These are phyloP conservation scores for Lachnellula cervina DNA, from an alignment of 2,329 filamentous ascomycete genomes.

Conservation along the genomic window DNA sequence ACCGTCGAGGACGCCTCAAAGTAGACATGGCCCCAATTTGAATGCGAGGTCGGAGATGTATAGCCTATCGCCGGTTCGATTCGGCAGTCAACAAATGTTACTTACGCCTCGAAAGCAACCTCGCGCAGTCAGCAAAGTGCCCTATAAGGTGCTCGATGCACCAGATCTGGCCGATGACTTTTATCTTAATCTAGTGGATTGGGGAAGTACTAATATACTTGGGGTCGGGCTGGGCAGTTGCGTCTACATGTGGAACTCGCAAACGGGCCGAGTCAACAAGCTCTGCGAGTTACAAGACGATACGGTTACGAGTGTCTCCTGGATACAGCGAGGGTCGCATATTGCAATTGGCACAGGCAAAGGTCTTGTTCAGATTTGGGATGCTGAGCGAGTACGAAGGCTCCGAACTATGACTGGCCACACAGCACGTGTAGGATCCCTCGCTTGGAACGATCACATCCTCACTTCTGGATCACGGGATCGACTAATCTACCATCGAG, in stretches of 20 bases:
- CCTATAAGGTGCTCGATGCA: slow-evolving; percentile 95
- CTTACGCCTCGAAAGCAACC: slow-evolving; percentile 85
- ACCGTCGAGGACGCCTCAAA: slow-evolving; percentile 83
- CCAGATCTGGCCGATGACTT: slow-evolving; percentile 96
- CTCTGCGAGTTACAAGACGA: slow-evolving; percentile 90
- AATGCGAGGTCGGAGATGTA: slow-evolving; percentile 91
- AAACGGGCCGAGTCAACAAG: slow-evolving; percentile 85
- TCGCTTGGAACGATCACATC: slow-evolving; percentile 98
- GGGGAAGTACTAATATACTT: slow-evolving; percentile 91
- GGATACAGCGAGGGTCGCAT: slow-evolving; percentile 97
- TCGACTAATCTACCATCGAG: slow-evolving; percentile 88
- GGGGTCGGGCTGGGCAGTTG: slow-evolving; percentile 89
- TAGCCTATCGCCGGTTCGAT: slow-evolving; percentile 88
- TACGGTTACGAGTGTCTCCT: slow-evolving; percentile 92
- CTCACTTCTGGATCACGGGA: slow-evolving; percentile 93
- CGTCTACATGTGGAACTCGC: slow-evolving; percentile 98
- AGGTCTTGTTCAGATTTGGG: slow-evolving; percentile 95
- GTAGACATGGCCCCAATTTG: slow-evolving; percentile 79
- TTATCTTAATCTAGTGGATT: slow-evolving; percentile 95
- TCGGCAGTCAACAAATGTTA: slow-evolving; percentile 88
- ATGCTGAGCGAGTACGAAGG: slow-evolving; percentile 79
- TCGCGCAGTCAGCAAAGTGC: slow-evolving; percentile 88
- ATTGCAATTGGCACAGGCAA: slow-evolving; percentile 92
- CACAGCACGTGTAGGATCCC: slow-evolving; percentile 82
- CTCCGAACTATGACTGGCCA: slow-evolving; percentile 96